These are phyloP conservation scores for Sicyos edulis DNA, from an alignment of 306 rosid genomes.

Conservation along the genomic window DNA sequence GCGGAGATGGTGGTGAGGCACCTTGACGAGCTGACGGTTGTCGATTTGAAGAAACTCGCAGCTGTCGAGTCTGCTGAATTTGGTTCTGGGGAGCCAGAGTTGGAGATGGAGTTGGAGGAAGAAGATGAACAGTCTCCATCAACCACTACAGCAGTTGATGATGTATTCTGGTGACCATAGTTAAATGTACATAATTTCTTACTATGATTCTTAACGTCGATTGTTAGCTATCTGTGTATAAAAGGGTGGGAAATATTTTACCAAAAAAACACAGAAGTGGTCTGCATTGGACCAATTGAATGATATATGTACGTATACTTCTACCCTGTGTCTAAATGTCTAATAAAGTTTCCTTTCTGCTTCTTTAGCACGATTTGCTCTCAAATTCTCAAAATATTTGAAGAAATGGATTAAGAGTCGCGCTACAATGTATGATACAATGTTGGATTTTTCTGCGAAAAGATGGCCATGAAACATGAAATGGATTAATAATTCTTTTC, in stretches of 20 bases:
- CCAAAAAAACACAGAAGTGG: constrained; percentile 27
- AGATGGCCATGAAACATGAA: neutral
- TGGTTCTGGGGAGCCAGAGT: constrained; percentile 58
- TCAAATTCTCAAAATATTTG: neutral
- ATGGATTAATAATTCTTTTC: neutral
- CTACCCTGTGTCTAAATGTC: neutral
- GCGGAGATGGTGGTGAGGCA: constrained; percentile 85
- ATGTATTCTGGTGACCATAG: constrained; percentile 59
- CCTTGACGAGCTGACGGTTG: constrained; percentile 75
- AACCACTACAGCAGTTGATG: constrained; percentile 43
- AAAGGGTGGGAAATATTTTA: constrained; percentile 20
- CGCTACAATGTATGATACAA: too few relatives aligned
- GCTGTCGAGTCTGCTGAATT: constrained; percentile 67
- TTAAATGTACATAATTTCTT: constrained; percentile 54
- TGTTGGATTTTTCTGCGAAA: too few relatives aligned
- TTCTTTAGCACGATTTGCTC: neutral
- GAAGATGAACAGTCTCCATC: constrained; percentile 36
- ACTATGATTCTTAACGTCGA: constrained; percentile 56
- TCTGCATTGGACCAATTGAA: constrained; percentile 49
- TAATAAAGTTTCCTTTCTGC: constrained; percentile 1
- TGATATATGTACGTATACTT: constrained; percentile 39
- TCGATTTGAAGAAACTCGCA: constrained; percentile 88
- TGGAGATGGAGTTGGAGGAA: constrained; percentile 65
- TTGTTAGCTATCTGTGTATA: constrained; percentile 40
- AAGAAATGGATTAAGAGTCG: neutral